Evolutionary conservation across 306 rosid genomes (phyloP).

Genomic region (Begonia masoniana): DNA sequence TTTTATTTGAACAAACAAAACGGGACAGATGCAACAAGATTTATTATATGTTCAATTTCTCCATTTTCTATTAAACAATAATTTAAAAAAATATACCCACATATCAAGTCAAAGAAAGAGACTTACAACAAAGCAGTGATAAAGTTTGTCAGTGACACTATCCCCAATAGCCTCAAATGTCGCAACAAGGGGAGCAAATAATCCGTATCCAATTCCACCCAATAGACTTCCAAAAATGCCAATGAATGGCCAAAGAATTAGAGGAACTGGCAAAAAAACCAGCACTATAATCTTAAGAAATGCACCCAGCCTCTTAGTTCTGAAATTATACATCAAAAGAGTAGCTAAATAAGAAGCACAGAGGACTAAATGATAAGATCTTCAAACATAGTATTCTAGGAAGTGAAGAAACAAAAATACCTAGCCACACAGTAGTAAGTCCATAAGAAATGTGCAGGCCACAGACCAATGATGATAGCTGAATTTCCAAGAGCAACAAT

Average conservation of each 20-base stretch:
- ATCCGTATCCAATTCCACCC: slow-evolving; percentile 73
- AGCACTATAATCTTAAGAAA: slow-evolving; percentile 41
- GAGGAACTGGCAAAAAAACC: slow-evolving; percentile 47
- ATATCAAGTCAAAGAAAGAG: slow-evolving; percentile 7
- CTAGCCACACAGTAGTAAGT: slow-evolving; percentile 49
- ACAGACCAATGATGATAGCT: slow-evolving; percentile 48
- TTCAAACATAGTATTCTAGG: background rate
- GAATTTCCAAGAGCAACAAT: slow-evolving; percentile 48
- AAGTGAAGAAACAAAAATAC: slow-evolving; percentile 15
- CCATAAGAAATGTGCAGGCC: slow-evolving; percentile 66
- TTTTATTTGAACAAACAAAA: too few species aligned
- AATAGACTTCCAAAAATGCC: slow-evolving; percentile 55
- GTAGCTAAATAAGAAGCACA: background rate
- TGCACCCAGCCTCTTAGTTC: slow-evolving; percentile 61
- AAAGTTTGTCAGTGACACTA: slow-evolving; percentile 26
- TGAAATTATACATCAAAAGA: slow-evolving; percentile 17
- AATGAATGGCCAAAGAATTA: slow-evolving; percentile 41
- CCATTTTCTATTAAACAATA: too few species aligned
- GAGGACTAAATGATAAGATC: background rate
- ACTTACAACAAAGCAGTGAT: slow-evolving; percentile 58
- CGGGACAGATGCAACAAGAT: too few species aligned
- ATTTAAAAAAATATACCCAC: too few species aligned
- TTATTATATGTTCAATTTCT: too few species aligned
- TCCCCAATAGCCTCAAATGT: slow-evolving; percentile 69
- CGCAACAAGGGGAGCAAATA: slow-evolving; percentile 58